Evolutionary conservation across 495 filamentous ascomycete genomes (phyloP).

Genomic region (Aspergillus baeticus): DNA sequence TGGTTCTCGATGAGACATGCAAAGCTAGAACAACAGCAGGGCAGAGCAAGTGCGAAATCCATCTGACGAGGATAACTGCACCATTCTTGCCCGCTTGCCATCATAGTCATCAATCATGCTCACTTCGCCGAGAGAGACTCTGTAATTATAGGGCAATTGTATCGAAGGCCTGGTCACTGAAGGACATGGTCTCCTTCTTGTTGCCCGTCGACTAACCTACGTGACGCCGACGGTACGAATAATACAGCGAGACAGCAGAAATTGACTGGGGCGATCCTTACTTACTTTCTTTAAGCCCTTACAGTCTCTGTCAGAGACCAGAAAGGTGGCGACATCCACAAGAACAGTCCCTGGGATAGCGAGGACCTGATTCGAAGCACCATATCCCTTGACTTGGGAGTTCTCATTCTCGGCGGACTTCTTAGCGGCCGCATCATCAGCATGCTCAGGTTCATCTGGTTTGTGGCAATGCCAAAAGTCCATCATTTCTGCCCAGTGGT

Average conservation of each 20-base stretch:
- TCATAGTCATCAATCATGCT: conserved; percentile 4
- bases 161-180: conserved; percentile 71
- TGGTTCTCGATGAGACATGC: conserved; percentile 11
- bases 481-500: conserved; percentile 99
- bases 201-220: conserved; percentile 51
- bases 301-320: conserved; percentile 67
- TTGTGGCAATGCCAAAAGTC: conserved; percentile 99
- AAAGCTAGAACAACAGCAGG: conserved; percentile 15
- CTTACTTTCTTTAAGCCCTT: conserved; percentile 59
- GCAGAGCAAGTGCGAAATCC: conserved; percentile 52
- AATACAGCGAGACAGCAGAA: conserved; percentile 13
- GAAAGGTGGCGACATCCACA: conserved; percentile 74
- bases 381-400: conserved; percentile 67
- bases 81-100: conserved; percentile 14
- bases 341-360: conserved; percentile 67
- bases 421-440: conserved; percentile 25
- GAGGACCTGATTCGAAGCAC: conserved; percentile 65
- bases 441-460: conserved; percentile 53
- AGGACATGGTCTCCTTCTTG: conserved; percentile 81
- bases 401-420: conserved; percentile 33
- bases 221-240: background rate
- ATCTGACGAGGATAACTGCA: conserved; percentile 43
- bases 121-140: conserved; percentile 20
- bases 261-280: conserved; percentile 5
- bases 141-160: conserved; percentile 79